These are phyloP conservation scores for Fusarium torulosum DNA, from an alignment of 2,329 filamentous ascomycete genomes.

Conservation along the genomic window DNA sequence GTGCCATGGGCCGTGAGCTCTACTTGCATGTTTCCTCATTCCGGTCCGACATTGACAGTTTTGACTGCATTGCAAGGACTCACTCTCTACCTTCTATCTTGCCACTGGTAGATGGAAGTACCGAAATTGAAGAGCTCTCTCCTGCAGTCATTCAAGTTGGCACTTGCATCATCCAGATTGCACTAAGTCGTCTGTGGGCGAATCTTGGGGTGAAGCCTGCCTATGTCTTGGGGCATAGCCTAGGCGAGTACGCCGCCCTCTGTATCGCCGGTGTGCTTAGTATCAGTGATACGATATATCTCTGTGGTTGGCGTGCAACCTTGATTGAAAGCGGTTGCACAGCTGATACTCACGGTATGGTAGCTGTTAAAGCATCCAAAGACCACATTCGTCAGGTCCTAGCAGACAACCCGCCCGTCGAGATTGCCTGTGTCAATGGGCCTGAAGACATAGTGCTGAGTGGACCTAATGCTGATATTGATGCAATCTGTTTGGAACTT, in stretches of 20 bases:
- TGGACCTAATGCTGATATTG: conserved; percentile 17
- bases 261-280: conserved; percentile 72
- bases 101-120: background rate
- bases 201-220: conserved; percentile 56
- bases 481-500: background rate
- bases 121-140: rapidly evolving
- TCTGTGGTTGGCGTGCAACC: conserved; percentile 62
- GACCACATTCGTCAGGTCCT: background rate
- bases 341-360: conserved; percentile 22
- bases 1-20: conserved; percentile 50
- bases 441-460: conserved; percentile 9
- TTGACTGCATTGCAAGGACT: background rate
- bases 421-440: background rate
- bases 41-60: background rate
- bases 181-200: conserved; percentile 52
- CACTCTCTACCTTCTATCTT: background rate
- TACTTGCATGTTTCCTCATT: conserved; percentile 25
- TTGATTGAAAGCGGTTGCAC: background rate
- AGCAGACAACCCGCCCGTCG: background rate
- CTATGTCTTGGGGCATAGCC: conserved; percentile 62
- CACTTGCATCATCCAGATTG: conserved; percentile 2
- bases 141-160: background rate
- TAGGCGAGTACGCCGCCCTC: conserved; percentile 57
- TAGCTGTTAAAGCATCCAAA: background rate
- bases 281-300: conserved; percentile 69